These are phyloP conservation scores for Lotus japonicus DNA, from an alignment of 306 rosid genomes.

Conservation along the genomic window DNA sequence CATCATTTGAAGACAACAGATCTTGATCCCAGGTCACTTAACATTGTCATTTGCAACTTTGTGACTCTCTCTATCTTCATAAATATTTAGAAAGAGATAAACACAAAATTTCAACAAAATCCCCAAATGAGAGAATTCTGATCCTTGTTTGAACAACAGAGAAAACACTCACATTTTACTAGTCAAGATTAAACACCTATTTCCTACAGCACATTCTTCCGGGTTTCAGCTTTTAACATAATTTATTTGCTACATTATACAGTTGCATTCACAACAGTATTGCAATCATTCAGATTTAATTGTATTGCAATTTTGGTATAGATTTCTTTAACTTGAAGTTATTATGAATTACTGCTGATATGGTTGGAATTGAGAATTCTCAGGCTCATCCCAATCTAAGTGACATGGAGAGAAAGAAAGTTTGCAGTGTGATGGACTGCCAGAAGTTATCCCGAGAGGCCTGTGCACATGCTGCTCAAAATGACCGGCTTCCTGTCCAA, in stretches of 20 bases:
- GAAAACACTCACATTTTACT: neutral
- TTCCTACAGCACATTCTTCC: too few relatives aligned
- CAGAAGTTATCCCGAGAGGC: conserved; percentile 88
- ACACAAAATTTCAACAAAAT: too few relatives aligned
- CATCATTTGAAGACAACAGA: too few relatives aligned
- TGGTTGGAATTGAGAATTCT: conserved; percentile 13
- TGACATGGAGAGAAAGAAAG: conserved; percentile 93
- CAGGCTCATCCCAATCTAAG: conserved; percentile 91
- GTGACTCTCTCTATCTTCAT: too few relatives aligned
- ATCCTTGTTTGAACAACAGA: neutral
- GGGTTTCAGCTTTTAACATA: neutral
- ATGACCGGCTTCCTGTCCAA: conserved; percentile 91
- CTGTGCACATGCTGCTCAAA: conserved; percentile 95
- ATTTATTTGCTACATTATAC: neutral
- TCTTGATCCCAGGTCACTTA: too few relatives aligned
- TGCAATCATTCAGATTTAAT: neutral
- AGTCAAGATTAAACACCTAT: neutral
- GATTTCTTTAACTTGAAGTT: neutral
- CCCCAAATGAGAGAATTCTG: too few relatives aligned
- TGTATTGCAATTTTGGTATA: neutral
- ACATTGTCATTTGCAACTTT: too few relatives aligned
- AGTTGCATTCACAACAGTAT: neutral
- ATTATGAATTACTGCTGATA: neutral
- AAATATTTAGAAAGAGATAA: too few relatives aligned
- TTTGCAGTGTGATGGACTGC: conserved; percentile 91